A percentile compares a stretch with the other conserved stretches of the same genome.
Evolutionary conservation across 345 rosid genomes (phyloP).

Genomic region (Brassica rapa): DNA sequence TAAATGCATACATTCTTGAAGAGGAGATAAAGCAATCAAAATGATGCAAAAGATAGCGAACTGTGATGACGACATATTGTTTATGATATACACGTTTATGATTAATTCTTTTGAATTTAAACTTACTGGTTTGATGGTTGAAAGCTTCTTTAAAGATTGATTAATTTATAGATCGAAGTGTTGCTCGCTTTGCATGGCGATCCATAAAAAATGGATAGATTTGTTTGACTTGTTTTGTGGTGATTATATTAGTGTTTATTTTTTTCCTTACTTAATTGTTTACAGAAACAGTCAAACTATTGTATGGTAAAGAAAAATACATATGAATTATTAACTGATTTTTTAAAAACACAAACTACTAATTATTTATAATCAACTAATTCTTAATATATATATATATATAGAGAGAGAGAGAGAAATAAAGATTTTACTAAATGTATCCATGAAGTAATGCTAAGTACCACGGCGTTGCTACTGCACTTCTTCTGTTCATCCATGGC

Average conservation of each 20-base stretch:
- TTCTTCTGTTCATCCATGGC: slow-evolving; percentile 62
- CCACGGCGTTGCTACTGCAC: slow-evolving; percentile 58
- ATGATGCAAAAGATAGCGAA: neutral
- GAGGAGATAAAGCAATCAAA: neutral
- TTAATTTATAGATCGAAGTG: neutral
- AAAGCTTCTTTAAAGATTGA: neutral
- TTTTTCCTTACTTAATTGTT: neutral
- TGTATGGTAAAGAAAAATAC: neutral
- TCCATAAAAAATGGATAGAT: neutral
- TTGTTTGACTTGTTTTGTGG: neutral
- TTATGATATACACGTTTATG: neutral
- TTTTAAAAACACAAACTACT: neutral
- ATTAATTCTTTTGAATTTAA: neutral
- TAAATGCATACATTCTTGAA: neutral
- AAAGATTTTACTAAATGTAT: neutral
- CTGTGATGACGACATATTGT: neutral
- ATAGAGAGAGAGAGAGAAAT: too few species aligned
- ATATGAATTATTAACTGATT: neutral
- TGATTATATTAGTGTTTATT: neutral
- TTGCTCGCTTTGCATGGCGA: neutral
- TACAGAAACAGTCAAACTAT: neutral
- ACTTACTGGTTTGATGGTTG: neutral
- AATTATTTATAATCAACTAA: neutral
- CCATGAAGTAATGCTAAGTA: slow-evolving; percentile 22
- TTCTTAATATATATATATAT: too few species aligned